Evolutionary conservation across 2,329 filamentous ascomycete species (phyloP).

Genomic region (Ophiocordyceps robertsii): DNA sequence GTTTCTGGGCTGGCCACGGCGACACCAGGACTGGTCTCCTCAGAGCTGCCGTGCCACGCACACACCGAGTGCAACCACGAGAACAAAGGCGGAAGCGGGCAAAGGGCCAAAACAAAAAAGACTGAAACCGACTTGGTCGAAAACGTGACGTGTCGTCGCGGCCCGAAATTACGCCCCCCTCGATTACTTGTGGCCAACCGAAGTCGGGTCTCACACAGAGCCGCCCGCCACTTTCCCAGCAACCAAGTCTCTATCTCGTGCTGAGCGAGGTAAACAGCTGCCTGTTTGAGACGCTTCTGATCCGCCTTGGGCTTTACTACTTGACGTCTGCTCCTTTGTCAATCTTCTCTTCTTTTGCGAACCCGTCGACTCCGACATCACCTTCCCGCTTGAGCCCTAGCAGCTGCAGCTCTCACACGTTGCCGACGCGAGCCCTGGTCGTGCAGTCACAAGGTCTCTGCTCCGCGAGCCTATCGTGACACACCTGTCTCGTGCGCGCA

Average conservation of each 20-base stretch:
- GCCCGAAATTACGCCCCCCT: neutral
- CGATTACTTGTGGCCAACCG: neutral
- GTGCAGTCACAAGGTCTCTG: neutral
- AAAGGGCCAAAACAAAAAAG: neutral
- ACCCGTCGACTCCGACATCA: neutral
- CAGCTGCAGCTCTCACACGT: neutral
- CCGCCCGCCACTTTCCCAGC: neutral
- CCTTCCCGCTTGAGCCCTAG: constrained; percentile 7
- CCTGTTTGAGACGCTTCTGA: neutral
- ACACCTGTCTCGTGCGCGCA: neutral
- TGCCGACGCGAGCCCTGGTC: too few relatives aligned
- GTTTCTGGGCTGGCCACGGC: neutral
- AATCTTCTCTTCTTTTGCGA: neutral
- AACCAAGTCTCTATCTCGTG: neutral
- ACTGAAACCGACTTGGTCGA: neutral
- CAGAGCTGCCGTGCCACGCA: neutral
- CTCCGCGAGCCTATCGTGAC: neutral
- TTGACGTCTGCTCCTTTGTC: neutral
- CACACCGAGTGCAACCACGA: neutral
- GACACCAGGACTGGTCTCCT: constrained; percentile 8
- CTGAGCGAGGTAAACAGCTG: neutral
- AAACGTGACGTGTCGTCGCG: neutral
- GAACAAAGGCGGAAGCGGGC: neutral
- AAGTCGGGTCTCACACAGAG: neutral
- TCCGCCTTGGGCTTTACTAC: neutral